Conservation (phyloP, 345 rosid genomes). For the Psidium friedrichsthalianum region DNA sequence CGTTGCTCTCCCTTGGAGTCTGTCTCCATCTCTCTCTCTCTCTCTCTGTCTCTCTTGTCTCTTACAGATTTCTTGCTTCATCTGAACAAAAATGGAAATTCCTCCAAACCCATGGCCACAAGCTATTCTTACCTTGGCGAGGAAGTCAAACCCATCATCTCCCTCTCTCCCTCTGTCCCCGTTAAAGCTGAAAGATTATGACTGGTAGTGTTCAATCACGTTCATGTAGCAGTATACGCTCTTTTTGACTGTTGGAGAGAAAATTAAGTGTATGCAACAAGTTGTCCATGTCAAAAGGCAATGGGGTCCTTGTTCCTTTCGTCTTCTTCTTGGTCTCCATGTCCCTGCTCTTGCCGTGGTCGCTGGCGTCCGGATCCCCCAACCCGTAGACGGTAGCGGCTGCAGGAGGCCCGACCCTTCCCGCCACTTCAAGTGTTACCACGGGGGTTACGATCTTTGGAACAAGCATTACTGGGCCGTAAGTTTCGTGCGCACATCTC, state of each 20-base stretch:
- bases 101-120: constrained; percentile 24
- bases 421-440: constrained; percentile 31
- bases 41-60: not conserved
- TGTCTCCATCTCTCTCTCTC: not conserved
- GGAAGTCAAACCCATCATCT: constrained; percentile 23
- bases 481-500: constrained; percentile 9
- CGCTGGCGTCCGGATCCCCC: not conserved
- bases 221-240: not conserved
- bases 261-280: not conserved
- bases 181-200: not conserved
- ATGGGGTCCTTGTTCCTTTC: constrained; percentile 13
- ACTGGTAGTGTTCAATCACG: not conserved
- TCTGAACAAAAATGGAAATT: not conserved
- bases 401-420: constrained; percentile 54
- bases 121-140: constrained; percentile 56
- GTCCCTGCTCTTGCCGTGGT: constrained; percentile 10
- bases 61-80: not conserved
- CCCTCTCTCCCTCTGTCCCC: not conserved
- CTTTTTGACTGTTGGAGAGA: not conserved
- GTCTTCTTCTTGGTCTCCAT: constrained; percentile 19
- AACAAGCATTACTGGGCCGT: constrained; percentile 71
- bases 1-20: not conserved
- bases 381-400: constrained; percentile 7
- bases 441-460: constrained; percentile 38
- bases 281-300: constrained; percentile 8